These are phyloP conservation scores for Pseudonitzschia delicatissima DNA, from an alignment of 108 stramenopile species.

Conservation along the genomic window DNA sequence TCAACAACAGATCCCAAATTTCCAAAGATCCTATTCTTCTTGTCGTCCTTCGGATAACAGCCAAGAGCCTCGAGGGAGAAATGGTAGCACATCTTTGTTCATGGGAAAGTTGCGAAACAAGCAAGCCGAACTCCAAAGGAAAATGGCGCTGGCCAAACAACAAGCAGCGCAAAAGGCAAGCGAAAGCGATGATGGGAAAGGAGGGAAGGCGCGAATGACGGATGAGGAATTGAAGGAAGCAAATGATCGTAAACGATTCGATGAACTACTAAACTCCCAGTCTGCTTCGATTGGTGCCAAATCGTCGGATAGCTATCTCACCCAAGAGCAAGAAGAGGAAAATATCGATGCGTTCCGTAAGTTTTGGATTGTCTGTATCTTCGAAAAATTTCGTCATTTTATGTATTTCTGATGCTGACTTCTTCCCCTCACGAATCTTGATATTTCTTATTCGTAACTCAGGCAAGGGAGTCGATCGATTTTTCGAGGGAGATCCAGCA, in stretches of 20 bases:
- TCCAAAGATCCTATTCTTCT: background rate
- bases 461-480: constrained; percentile 48
- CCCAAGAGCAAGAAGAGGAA: constrained; percentile 71
- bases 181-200: background rate
- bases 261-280: constrained; percentile 54
- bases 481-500: constrained; percentile 83
- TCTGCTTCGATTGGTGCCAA: constrained; percentile 18
- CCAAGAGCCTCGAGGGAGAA: background rate
- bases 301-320: constrained; percentile 57
- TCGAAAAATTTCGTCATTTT: background rate
- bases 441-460: constrained; percentile 6
- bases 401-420: background rate
- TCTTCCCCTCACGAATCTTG: background rate
- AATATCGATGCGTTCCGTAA: constrained; percentile 59
- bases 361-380: constrained; percentile 14
- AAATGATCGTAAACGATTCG: constrained; percentile 77
- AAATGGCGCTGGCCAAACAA: constrained; percentile 56
- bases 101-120: constrained; percentile 38
- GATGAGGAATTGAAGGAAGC: constrained; percentile 64
- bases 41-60: background rate
- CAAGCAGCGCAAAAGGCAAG: constrained; percentile 36
- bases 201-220: constrained; percentile 24
- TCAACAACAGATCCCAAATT: background rate
- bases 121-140: constrained; percentile 62
- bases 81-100: background rate